phyloP scores from a whole-genome alignment of 2,329 filamentous ascomycete species.

The Myriosclerotinia scirpicola region DNA sequence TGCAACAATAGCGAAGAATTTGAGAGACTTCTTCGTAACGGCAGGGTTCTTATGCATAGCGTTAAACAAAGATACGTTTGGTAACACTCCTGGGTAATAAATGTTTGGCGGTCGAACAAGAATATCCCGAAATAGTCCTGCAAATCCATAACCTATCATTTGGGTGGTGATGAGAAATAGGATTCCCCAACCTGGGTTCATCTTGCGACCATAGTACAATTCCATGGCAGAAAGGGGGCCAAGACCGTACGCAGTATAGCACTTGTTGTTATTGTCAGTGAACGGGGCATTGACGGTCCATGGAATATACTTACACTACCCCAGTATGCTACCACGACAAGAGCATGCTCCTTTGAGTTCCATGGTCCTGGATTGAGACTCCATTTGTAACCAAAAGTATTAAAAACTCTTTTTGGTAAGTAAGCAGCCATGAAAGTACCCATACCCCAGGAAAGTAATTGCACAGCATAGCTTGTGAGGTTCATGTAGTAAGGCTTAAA shows the following conservation, averaged over 20 bases:
- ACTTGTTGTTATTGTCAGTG: slow-evolving; percentile 51
- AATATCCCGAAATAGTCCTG: slow-evolving; percentile 58
- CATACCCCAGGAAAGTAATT: slow-evolving; percentile 42
- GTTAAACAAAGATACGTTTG: slow-evolving; percentile 46
- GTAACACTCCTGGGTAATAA: slow-evolving; percentile 61
- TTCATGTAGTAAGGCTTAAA: slow-evolving; percentile 40
- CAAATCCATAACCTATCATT: slow-evolving; percentile 63
- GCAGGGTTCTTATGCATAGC: slow-evolving; percentile 44
- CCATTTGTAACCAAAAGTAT: slow-evolving; percentile 38
- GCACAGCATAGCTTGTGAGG: slow-evolving; percentile 39
- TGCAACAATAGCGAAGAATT: slow-evolving; percentile 40
- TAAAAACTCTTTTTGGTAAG: slow-evolving; percentile 35
- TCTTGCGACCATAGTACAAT: slow-evolving; percentile 49
- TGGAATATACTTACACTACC: slow-evolving; percentile 46
- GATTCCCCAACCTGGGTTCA: slow-evolving; percentile 45
- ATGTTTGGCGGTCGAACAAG: slow-evolving; percentile 60
- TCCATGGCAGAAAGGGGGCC: slow-evolving; percentile 70
- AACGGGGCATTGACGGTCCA: slow-evolving; percentile 62
- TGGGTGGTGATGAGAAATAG: slow-evolving; percentile 61
- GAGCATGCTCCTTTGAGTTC: slow-evolving; percentile 66
- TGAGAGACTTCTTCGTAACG: slow-evolving; percentile 43
- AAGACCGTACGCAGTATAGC: slow-evolving; percentile 39
- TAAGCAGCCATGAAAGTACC: slow-evolving; percentile 37
- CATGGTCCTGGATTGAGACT: slow-evolving; percentile 64
- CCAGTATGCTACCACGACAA: slow-evolving; percentile 53